Evolutionary conservation across 805 yeast genomes (phyloP), one percentile per base, ranked within the genome.

Genomic region (Schwanniomyces occidentalis): DNA sequence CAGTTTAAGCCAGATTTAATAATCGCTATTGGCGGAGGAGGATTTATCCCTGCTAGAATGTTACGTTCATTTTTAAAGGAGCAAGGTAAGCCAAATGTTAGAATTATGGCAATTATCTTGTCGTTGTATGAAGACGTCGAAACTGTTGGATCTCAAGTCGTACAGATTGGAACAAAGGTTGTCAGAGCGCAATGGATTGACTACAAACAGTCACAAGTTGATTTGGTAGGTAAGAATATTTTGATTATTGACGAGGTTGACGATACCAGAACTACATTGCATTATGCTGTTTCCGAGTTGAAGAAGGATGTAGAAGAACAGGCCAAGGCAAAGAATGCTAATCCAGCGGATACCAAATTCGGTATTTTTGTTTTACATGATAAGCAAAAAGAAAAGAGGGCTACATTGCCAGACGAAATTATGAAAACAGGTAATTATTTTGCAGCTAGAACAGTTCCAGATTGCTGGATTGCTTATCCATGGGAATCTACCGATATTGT

Each of bases 11-110:
- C 96, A 24, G 95, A 90, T 61, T 73, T 87, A 40, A 86, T 90
- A 64, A 86, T 91, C 44, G 97, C 98, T 48, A 88, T 91, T 53
- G 99, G 95, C 54, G 96, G 96, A 51, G 96, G 99, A 58, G 99
- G 98, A 2, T 87, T 91, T 62, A 93, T 91, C 39, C 99, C 98
- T 17, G 97, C 99, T 6, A 80, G 99, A 61, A 93, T 93, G 65
- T 74, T 91, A 58, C 80, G 99, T 61, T 82, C 98, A 2, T 93
- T 91, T 63, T 71, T 91, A 48, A 91, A 90, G 63, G 85, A 82
- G 47, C 86, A 85, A 19, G 95, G 95, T 41, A 70, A 82, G 41
- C 91, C 95, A 49, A 91, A 90, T 52, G 82, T 89, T 41, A 82
- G 95, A 52, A 88, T 91, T 54, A 91, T 90, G 80, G 97, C 99